These are phyloP conservation scores for Mycosphaerella arachidis DNA, from an alignment of 2,329 filamentous ascomycete genomes.

Conservation along the genomic window DNA sequence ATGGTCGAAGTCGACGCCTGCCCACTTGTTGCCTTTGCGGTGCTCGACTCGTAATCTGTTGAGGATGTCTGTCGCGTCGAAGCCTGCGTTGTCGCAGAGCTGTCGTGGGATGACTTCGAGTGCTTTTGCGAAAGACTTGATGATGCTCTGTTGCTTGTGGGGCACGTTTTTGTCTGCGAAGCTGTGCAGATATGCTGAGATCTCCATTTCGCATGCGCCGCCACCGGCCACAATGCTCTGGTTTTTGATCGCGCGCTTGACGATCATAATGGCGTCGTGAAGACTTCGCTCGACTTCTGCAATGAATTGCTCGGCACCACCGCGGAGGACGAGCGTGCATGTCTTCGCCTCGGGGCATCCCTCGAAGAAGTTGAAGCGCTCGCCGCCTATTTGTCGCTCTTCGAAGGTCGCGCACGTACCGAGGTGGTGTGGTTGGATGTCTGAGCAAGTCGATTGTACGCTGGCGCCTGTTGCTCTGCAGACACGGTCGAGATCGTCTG, in stretches of 20 bases:
- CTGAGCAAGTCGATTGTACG: slow-evolving; percentile 91
- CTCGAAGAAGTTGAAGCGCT: slow-evolving; percentile 98
- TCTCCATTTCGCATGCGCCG: slow-evolving; percentile 92
- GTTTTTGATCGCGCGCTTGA: slow-evolving; percentile 96
- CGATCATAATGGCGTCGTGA: slow-evolving; percentile 99
- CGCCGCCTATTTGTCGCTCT: slow-evolving; percentile 93
- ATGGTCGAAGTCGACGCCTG: slow-evolving; percentile 88
- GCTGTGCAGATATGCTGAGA: slow-evolving; percentile 86
- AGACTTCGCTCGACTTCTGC: slow-evolving; percentile 96
- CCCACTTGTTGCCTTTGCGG: slow-evolving; percentile 87
- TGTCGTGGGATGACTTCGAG: slow-evolving; percentile 95
- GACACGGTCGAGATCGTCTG: slow-evolving; percentile 92
- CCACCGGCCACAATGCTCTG: slow-evolving; percentile 91
- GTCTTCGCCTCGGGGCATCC: slow-evolving; percentile 94
- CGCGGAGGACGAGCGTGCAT: slow-evolving; percentile 90
- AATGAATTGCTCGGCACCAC: slow-evolving; percentile 97
- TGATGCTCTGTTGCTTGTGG: slow-evolving; percentile 93
- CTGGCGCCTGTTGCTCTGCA: slow-evolving; percentile 91
- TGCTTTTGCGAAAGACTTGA: slow-evolving; percentile 97
- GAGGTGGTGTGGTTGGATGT: slow-evolving; percentile 77
- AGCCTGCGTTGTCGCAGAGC: slow-evolving; percentile 96
- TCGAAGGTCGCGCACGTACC: slow-evolving; percentile 88
- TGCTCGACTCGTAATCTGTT: slow-evolving; percentile 96
- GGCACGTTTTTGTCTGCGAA: slow-evolving; percentile 90
- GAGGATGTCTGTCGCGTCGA: slow-evolving; percentile 95